phyloP scores from a whole-genome alignment of 306 rosid genomes.

The Cajanus cajan region DNA sequence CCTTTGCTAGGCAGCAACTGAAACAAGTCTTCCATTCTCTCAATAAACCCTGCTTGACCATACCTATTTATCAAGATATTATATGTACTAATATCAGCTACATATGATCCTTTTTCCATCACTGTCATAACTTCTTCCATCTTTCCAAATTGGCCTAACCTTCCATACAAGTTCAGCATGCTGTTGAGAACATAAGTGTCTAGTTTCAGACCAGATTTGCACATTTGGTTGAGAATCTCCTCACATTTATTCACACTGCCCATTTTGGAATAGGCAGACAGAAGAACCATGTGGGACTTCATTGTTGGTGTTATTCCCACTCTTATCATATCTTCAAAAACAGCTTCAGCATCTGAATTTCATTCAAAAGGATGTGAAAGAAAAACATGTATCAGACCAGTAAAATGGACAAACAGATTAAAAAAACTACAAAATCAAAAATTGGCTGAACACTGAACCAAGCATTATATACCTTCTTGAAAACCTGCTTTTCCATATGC shows the following conservation, averaged over 20 bases:
- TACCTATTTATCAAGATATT: slow-evolving; percentile 78
- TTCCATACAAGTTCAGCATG: slow-evolving; percentile 82
- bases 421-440: background rate
- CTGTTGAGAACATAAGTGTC: slow-evolving; percentile 83
- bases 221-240: slow-evolving; percentile 71
- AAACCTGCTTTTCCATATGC: slow-evolving; percentile 95
- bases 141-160: slow-evolving; percentile 69
- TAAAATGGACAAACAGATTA: background rate
- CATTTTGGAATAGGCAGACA: slow-evolving; percentile 70
- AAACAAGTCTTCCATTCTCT: slow-evolving; percentile 74
- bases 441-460: background rate
- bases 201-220: slow-evolving; percentile 61
- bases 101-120: slow-evolving; percentile 64
- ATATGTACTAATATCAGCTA: slow-evolving; percentile 73
- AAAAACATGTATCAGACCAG: background rate
- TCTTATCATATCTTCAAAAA: slow-evolving; percentile 78
- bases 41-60: slow-evolving; percentile 77
- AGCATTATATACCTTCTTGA: slow-evolving; percentile 58
- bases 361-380: background rate
- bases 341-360: slow-evolving; percentile 65
- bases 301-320: slow-evolving; percentile 84
- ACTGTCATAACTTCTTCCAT: slow-evolving; percentile 74
- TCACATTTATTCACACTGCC: slow-evolving; percentile 77
- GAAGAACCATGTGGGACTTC: slow-evolving; percentile 94
- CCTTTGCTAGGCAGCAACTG: slow-evolving; percentile 50